Conservation (phyloP, 441 rosid species). For the Populus hybrid region DNA sequence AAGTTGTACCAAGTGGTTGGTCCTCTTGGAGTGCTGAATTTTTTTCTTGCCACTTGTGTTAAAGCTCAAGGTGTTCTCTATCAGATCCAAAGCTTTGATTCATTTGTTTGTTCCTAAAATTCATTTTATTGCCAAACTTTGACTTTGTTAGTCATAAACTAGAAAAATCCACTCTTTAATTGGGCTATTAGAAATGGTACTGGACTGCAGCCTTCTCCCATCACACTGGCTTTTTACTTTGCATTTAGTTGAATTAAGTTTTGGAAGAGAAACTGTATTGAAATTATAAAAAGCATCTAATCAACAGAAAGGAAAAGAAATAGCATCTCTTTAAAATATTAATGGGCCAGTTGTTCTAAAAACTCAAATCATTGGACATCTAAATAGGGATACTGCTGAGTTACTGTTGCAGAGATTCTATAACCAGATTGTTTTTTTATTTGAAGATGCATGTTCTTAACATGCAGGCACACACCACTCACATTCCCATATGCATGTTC, state of each 20-base stretch:
- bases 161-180: background rate
- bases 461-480: background rate
- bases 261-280: background rate
- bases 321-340: background rate
- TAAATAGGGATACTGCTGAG: background rate
- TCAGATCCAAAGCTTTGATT: background rate
- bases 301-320: background rate
- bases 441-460: background rate
- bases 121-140: background rate
- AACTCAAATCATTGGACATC: background rate
- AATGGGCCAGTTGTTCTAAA: background rate
- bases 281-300: background rate
- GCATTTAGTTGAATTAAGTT: background rate
- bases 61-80: background rate
- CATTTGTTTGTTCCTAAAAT: background rate
- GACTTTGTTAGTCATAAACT: background rate
- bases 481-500: background rate
- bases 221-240: background rate
- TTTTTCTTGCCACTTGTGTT: background rate
- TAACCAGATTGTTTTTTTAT: background rate
- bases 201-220: background rate
- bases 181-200: background rate
- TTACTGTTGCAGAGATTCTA: background rate
- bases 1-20: background rate
- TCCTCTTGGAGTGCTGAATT: background rate